phyloP scores from a whole-genome alignment of 2,329 filamentous ascomycete species.

The Cladophialophora yegresii region DNA sequence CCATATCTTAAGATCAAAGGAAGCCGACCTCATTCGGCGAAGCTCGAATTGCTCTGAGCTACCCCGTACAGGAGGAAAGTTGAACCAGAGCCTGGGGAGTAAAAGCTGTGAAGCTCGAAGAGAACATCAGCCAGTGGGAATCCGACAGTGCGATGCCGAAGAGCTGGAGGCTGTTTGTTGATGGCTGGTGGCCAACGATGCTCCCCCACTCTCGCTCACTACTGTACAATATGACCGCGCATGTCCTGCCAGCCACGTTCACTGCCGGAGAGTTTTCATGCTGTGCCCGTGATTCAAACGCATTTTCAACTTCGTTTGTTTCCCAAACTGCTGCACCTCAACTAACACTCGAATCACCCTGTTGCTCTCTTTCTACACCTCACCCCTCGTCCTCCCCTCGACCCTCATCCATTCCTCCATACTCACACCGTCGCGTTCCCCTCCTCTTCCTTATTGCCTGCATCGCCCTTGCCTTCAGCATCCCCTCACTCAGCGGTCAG shows the following conservation, averaged over 20 bases:
- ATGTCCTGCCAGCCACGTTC: constrained; percentile 4
- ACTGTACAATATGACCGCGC: not conserved
- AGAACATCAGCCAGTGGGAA: constrained; percentile 1
- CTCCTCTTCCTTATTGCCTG: constrained; percentile 25
- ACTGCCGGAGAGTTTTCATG: constrained; percentile 4
- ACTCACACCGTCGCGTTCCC: constrained; percentile 35
- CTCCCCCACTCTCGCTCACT: not conserved
- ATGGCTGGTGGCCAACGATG: constrained; percentile 1
- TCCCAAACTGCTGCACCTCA: constrained; percentile 26
- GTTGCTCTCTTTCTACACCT: constrained; percentile 8
- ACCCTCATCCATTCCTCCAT: constrained; percentile 24
- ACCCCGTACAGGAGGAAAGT: not conserved
- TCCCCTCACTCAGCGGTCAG: constrained; percentile 5
- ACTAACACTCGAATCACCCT: constrained; percentile 18
- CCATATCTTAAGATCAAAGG: not conserved
- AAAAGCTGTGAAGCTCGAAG: not conserved
- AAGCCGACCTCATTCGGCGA: constrained; percentile 3
- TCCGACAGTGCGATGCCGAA: not conserved
- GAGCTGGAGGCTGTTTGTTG: constrained; percentile 3
- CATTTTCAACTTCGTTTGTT: constrained; percentile 31
- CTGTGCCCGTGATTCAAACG: constrained; percentile 14
- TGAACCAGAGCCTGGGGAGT: not conserved
- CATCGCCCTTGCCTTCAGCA: constrained; percentile 18
- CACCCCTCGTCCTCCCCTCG: constrained; percentile 22
- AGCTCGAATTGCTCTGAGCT: not conserved